Base-by-base conservation (phyloP, 2,329 filamentous ascomycete genomes). In the Ceratocystis destructans region DNA sequence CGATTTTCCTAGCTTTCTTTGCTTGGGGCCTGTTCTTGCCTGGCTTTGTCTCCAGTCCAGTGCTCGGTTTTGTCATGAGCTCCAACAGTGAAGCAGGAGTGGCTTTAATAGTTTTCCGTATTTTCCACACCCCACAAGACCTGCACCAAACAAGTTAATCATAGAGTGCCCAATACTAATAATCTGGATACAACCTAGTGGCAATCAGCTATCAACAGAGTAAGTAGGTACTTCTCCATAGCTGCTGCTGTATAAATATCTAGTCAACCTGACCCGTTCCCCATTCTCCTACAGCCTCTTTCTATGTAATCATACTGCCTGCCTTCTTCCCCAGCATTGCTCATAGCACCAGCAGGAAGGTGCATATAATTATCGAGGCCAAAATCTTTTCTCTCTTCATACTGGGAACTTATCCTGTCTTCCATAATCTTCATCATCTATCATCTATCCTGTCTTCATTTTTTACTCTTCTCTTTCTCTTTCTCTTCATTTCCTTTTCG, bases 121-220 rank as follows among this genome's bases (percentile, higher is more conserved):
- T 41, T 15, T 20, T 8, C 15, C 61, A 12, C 61, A 17, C 45
- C 45, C 37, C 37, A 17, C 20, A 41, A 25, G 17, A 20, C 61
- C 22, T 48, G 61, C 37, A 62, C 48, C 48, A 53, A 53, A 53
- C 48, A 53, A 53, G 48, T 53, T 53, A 53, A 53, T 25, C 48
- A 22, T 59, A 17, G 31, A 59, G 55, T 59, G 28, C 55, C 55
- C 55, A 59, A 59, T 59, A 31, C 55, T 33, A 37, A 59, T 59
- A 59, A 59, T 59, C 55, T 59, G 33, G 55, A 59, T 59, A 37
- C 55, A 59, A 59, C 55, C 55, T 59, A n/a, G 55, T 59, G 55
- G 55, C 55, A 37, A 59, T 7, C 31, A 20, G 55, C 28, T 37
- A 59, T 59, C 15, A 59, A 59, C 55, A 59, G 22, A 20, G 7